These are phyloP conservation scores for Candida freyschussii DNA, from an alignment of 1,139 yeast genomes.

Conservation along the genomic window DNA sequence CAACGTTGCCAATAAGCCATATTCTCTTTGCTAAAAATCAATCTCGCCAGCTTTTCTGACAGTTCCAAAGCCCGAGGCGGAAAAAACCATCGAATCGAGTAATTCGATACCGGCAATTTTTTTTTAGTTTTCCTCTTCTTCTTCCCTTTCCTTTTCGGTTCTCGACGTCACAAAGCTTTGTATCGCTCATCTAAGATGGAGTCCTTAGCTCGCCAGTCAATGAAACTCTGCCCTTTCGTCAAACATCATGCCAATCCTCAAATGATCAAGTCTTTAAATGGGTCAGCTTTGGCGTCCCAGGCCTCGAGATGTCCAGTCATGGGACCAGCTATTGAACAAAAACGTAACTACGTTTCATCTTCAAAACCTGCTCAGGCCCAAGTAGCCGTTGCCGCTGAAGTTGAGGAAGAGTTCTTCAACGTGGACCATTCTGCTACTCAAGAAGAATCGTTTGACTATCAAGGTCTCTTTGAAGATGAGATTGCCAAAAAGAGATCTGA, in stretches of 20 bases:
- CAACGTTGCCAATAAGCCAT: no score
- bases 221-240: slow-evolving; percentile 82
- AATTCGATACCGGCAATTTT: no score
- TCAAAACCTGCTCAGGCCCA: slow-evolving; percentile 43
- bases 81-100: no score
- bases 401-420: slow-evolving; percentile 29
- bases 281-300: slow-evolving; percentile 48
- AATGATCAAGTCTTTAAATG: slow-evolving; percentile 50
- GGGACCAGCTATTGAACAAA: slow-evolving; percentile 62
- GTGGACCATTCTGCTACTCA: slow-evolving; percentile 32
- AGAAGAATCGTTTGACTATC: slow-evolving; percentile 57
- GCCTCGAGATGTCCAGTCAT: slow-evolving; percentile 85
- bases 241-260: slow-evolving; percentile 56
- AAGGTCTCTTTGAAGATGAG: slow-evolving; percentile 57
- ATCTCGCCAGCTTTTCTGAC: no score
- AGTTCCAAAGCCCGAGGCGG: no score
- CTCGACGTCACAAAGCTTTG: no score
- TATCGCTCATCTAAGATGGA: slow-evolving; percentile 72
- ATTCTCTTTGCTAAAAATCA: no score
- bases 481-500: slow-evolving; percentile 73
- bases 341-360: slow-evolving; percentile 49
- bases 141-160: no score
- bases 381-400: slow-evolving; percentile 34
- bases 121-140: no score
- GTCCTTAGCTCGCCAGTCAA: slow-evolving; percentile 69